These are phyloP conservation scores for Monosporascus sp. DNA, from an alignment of 2,329 filamentous ascomycete species.

Conservation along the genomic window DNA sequence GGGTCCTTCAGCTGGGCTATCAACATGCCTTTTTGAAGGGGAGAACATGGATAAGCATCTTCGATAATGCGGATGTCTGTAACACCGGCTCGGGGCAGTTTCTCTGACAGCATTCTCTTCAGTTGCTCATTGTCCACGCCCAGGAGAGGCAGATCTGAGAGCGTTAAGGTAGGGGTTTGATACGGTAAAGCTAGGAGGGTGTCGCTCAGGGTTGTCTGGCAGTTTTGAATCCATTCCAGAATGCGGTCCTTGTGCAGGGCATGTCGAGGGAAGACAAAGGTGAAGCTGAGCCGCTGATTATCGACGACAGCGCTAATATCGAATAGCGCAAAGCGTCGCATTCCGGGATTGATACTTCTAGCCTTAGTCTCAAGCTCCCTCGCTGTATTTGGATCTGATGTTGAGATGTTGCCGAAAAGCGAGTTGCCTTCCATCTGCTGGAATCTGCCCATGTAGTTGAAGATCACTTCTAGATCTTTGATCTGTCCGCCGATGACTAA, in stretches of 20 bases:
- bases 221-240: not conserved
- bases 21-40: slow-evolving; percentile 11
- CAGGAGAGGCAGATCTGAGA: not conserved
- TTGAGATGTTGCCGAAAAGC: slow-evolving; percentile 2
- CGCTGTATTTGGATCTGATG: not conserved
- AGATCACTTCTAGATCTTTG: slow-evolving; percentile 32
- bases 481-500: slow-evolving; percentile 21
- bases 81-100: not conserved
- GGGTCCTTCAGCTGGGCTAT: not conserved
- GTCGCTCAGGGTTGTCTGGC: not conserved
- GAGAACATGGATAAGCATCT: slow-evolving; percentile 10
- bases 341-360: slow-evolving; percentile 4
- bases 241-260: not conserved
- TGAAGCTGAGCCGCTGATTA: not conserved
- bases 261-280: not conserved
- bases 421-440: slow-evolving; percentile 10
- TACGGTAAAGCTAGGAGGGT: not conserved
- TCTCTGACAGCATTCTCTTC: not conserved
- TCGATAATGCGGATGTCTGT: not conserved
- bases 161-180: not conserved
- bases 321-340: slow-evolving; percentile 4
- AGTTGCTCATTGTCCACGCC: not conserved
- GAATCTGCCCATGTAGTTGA: slow-evolving; percentile 12
- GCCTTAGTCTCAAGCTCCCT: not conserved
- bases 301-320: not conserved